phyloP scores from a whole-genome alignment of 1,284 basidiomycete species.

The Gastroboletus turbinatus region DNA sequence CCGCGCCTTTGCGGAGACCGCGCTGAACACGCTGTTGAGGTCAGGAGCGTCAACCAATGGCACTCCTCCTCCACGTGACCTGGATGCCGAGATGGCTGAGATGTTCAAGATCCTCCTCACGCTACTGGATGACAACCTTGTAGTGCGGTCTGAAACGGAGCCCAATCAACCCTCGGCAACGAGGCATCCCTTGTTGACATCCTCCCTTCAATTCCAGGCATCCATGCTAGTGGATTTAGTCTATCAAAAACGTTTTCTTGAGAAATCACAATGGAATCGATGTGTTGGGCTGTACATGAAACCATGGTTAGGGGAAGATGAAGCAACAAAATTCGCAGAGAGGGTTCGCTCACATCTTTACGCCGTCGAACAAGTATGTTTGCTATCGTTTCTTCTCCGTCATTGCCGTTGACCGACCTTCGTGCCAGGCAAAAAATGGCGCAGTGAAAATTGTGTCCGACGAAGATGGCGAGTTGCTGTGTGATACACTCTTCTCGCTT shows the following conservation, averaged over 20 bases:
- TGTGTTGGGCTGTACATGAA: slow-evolving; percentile 72
- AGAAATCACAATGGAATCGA: slow-evolving; percentile 68
- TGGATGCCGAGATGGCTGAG: slow-evolving; percentile 58
- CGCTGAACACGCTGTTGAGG: slow-evolving; percentile 73
- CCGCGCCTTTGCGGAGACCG: slow-evolving; percentile 85
- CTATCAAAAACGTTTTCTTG: slow-evolving; percentile 63
- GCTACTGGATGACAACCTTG: slow-evolving; percentile 55
- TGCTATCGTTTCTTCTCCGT: slow-evolving; percentile 7
- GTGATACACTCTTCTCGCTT: slow-evolving; percentile 93
- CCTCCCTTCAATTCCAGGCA: slow-evolving; percentile 69
- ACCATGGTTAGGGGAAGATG: slow-evolving; percentile 61
- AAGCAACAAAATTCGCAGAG: slow-evolving; percentile 55
- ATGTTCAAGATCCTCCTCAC: slow-evolving; percentile 58
- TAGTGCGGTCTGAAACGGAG: slow-evolving; percentile 39
- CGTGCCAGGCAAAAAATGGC: slow-evolving; percentile 53
- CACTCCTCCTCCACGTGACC: slow-evolving; percentile 65
- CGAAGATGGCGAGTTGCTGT: slow-evolving; percentile 85
- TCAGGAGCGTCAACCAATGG: slow-evolving; percentile 78
- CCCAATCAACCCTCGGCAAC: slow-evolving; percentile 48
- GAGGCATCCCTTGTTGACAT: slow-evolving; percentile 49
- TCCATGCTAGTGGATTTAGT: slow-evolving; percentile 79
- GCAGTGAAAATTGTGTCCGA: slow-evolving; percentile 44
- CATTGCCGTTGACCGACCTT: slow-evolving; percentile 7
- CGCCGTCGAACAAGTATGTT: slow-evolving; percentile 66
- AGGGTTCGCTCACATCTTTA: slow-evolving; percentile 72